Conservation (phyloP, 2,329 filamentous ascomycete genomes). For the Ophiostoma fasciatum region DNA sequence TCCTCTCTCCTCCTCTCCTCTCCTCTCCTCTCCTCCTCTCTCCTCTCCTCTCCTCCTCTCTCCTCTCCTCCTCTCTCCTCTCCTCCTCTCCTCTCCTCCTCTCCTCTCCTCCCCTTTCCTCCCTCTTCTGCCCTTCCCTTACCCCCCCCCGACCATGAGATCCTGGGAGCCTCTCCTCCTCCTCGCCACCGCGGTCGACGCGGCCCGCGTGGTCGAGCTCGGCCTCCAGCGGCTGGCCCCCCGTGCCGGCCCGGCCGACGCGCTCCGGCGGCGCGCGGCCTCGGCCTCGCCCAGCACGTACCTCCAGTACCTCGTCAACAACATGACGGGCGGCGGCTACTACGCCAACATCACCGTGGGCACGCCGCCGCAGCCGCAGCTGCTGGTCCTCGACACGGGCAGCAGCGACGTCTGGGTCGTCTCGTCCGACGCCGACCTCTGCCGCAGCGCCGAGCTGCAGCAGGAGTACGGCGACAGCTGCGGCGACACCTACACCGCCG, state of each 20-base stretch:
- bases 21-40: background rate
- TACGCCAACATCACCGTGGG: conserved; percentile 43
- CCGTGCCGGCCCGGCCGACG: conserved; percentile 8
- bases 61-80: background rate
- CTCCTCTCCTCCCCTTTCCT: too few species aligned
- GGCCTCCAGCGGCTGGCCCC: conserved; percentile 9
- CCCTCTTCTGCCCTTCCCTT: background rate
- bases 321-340: conserved; percentile 22
- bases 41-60: background rate
- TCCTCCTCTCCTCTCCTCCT: too few species aligned
- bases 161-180: conserved; percentile 2
- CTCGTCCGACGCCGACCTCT: conserved; percentile 23
- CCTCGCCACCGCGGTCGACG: conserved; percentile 3
- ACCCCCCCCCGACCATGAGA: background rate
- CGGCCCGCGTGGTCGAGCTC: conserved; percentile 11
- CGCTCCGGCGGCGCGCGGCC: conserved; percentile 11
- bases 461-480: conserved; percentile 20
- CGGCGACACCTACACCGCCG: conserved; percentile 27
- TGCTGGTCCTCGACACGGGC: conserved; percentile 45
- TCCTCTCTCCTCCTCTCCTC: background rate
- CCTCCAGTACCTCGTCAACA: conserved; percentile 12
- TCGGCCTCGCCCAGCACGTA: conserved; percentile 14
- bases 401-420: conserved; percentile 49
- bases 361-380: conserved; percentile 39
- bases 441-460: conserved; percentile 22